Evolutionary conservation across 1,284 basidiomycete species (phyloP).

Genomic region (Athelia psychrophila): DNA sequence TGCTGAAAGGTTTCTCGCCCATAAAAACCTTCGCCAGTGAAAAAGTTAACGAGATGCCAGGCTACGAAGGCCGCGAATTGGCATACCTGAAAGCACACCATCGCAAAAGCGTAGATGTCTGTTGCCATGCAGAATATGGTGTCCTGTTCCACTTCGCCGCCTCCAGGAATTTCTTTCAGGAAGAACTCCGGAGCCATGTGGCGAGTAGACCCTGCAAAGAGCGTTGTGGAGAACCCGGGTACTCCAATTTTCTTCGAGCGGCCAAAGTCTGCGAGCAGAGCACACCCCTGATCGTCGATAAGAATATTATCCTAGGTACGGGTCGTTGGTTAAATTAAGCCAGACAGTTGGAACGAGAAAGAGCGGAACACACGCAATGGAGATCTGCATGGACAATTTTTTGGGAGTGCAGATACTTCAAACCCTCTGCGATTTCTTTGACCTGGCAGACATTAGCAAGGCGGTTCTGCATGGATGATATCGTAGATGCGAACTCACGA

Average conservation of each 20-base stretch:
- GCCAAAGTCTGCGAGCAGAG: constrained; percentile 22
- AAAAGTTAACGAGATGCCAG: too few species aligned
- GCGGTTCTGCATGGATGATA: neutral
- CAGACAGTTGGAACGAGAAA: neutral
- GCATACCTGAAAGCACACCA: too few species aligned
- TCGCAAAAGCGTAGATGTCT: too few species aligned
- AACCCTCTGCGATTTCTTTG: constrained; percentile 14
- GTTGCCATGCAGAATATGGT: too few species aligned
- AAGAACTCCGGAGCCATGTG: constrained; percentile 22
- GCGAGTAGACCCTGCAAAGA: constrained; percentile 12
- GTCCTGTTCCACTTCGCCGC: neutral
- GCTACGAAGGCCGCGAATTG: too few species aligned
- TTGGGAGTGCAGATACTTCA: constrained; percentile 17
- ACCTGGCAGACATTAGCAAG: constrained; percentile 10
- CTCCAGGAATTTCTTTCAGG: neutral
- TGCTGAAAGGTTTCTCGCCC: too few species aligned
- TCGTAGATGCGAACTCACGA: neutral
- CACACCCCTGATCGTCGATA: constrained; percentile 13
- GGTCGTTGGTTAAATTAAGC: neutral
- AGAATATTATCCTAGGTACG: constrained; percentile 22
- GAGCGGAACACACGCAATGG: constrained; percentile 13
- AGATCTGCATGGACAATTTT: constrained; percentile 21
- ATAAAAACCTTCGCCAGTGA: too few species aligned
- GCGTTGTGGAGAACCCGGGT: constrained; percentile 16
- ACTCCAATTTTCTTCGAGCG: constrained; percentile 17